phyloP scores from a whole-genome alignment of 768 basidiomycete genomes.

The Phylloporus sp. region DNA sequence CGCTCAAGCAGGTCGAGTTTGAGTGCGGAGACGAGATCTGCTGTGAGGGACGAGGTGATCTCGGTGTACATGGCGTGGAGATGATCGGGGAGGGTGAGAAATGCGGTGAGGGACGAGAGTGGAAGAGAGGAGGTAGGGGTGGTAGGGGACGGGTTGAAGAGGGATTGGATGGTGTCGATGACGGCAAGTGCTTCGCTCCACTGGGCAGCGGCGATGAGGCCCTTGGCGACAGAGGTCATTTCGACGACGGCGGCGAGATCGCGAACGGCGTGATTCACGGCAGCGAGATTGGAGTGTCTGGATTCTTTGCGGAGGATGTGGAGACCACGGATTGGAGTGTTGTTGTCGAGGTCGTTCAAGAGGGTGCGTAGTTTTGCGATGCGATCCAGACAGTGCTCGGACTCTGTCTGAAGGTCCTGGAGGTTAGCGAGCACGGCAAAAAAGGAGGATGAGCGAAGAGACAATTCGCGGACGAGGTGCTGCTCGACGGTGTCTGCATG shows the following conservation, averaged over 20 bases:
- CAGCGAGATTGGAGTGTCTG: slow-evolving; percentile 54
- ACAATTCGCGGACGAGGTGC: slow-evolving; percentile 91
- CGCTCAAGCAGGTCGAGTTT: slow-evolving; percentile 60
- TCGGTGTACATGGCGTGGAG: slow-evolving; percentile 67
- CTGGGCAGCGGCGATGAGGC: slow-evolving; percentile 77
- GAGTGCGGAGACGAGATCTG: slow-evolving; percentile 71
- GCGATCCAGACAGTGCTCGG: slow-evolving; percentile 71
- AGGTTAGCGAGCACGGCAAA: slow-evolving; percentile 94
- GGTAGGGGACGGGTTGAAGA: slow-evolving; percentile 42
- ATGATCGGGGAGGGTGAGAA: slow-evolving; percentile 69
- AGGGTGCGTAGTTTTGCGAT: slow-evolving; percentile 68
- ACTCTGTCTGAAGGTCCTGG: slow-evolving; percentile 87
- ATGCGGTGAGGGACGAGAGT: slow-evolving; percentile 66
- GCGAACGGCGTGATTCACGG: slow-evolving; percentile 56
- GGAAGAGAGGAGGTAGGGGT: slow-evolving; percentile 39
- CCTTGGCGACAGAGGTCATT: slow-evolving; percentile 64
- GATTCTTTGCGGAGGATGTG: slow-evolving; percentile 63
- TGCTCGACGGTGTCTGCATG: slow-evolving; percentile 92
- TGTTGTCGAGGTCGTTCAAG: slow-evolving; percentile 70
- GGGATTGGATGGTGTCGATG: slow-evolving; percentile 58
- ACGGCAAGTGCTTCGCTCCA: slow-evolving; percentile 82
- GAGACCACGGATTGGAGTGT: slow-evolving; percentile 74
- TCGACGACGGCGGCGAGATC: slow-evolving; percentile 71
- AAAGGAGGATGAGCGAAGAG: slow-evolving; percentile 86
- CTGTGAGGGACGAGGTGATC: slow-evolving; percentile 70